Evolutionary conservation across 768 basidiomycete species (phyloP), one percentile per base, ranked within the genome.

Genomic region (Sarcomyxa edulis): DNA sequence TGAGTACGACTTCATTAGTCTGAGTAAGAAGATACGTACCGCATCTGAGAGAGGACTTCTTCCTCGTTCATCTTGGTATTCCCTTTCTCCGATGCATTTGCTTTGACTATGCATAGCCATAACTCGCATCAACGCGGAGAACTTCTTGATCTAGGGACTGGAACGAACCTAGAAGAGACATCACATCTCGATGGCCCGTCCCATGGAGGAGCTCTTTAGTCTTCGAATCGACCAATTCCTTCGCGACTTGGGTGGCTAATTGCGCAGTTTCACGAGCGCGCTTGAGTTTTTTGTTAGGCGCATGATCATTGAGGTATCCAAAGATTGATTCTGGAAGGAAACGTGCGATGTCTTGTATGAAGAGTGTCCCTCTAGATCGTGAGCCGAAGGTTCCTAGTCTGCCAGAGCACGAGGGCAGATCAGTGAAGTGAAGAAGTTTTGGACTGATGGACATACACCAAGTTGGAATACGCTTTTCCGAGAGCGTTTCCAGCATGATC

Each of bases 1-100:
- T 49, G 5, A n/a, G n/a, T n/a, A n/a, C n/a, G n/a, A n/a, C n/a
- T n/a, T n/a, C n/a, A n/a, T n/a, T n/a, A n/a, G n/a, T n/a, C n/a
- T n/a, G n/a, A n/a, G n/a, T n/a, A n/a, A n/a, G n/a, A n/a, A n/a
- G n/a, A n/a, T n/a, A 61, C 66, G 60, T 66, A 86, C 66, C 60
- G 59, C 69, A 69, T 73, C 56, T 69, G 72, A 27, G 64, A 66
- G 36, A 69, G 53, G 48, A 69, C 64, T 55, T 70, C 75, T 53
- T 68, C 71, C 45, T 68, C 68, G 28, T 46, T 75, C 27, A 81
- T 55, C 40, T 61, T 61, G 6, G 58, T 56, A 30, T 55, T 59
- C 19, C 59, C 55, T 34, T 72, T 56, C 47, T 75, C 69, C 2
- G 72, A 65, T 8, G 66, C 63, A 52, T 80, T 79, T 8, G 76